Conservation (phyloP, 345 rosid species). For the Acer campestre region DNA sequence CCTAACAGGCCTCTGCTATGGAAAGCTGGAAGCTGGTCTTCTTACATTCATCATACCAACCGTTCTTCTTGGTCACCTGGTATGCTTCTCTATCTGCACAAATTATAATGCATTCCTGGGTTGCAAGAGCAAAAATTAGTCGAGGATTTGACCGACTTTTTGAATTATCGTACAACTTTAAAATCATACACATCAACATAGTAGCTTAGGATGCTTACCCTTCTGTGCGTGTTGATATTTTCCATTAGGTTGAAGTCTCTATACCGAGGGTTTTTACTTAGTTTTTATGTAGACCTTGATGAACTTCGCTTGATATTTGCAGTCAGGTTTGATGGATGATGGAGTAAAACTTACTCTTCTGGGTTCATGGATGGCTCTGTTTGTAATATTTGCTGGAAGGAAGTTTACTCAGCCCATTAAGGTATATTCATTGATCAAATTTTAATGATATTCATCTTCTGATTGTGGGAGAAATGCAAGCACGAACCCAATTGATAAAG, state of each 20-base stretch:
- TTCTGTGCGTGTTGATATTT: not conserved
- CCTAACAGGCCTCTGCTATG: slow-evolving; percentile 80
- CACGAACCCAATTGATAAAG: not conserved
- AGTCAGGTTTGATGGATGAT: slow-evolving; percentile 82
- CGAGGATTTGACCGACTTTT: not conserved
- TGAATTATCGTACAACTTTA: not conserved
- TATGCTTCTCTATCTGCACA: slow-evolving; percentile 24
- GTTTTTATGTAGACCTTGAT: slow-evolving; percentile 1
- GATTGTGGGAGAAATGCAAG: not conserved
- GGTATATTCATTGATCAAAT: slow-evolving; percentile 40
- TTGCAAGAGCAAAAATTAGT: not conserved
- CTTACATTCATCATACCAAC: slow-evolving; percentile 87
- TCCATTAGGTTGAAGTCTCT: not conserved
- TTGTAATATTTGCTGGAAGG: slow-evolving; percentile 84
- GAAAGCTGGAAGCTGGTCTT: slow-evolving; percentile 92
- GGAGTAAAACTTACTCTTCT: slow-evolving; percentile 64
- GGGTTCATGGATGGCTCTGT: slow-evolving; percentile 87
- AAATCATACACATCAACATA: not conserved
- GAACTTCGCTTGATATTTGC: slow-evolving; percentile 28
- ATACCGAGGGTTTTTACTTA: not conserved
- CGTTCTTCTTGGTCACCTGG: slow-evolving; percentile 91
- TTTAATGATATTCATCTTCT: not conserved
- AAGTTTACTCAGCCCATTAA: slow-evolving; percentile 92
- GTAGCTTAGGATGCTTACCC: not conserved
- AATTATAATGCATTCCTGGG: not conserved